Percentiles rank a stretch among this genome's conserved stretches.
These are phyloP conservation scores for Aspergillus japonicus DNA, from an alignment of 2,329 filamentous ascomycete species.

Conservation along the genomic window DNA sequence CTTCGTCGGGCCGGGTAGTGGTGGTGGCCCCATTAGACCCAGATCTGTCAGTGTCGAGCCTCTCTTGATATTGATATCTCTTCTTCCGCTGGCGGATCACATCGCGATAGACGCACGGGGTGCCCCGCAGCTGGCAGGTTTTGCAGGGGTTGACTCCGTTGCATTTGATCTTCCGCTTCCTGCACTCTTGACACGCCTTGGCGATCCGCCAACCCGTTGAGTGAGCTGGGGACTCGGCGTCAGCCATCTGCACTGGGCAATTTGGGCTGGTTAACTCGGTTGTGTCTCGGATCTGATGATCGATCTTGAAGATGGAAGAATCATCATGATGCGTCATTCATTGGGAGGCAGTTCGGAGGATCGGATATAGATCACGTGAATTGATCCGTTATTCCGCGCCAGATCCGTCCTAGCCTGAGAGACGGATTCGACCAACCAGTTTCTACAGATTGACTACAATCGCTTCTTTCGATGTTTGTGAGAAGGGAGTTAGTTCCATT, in stretches of 20 bases:
- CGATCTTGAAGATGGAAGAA: neutral
- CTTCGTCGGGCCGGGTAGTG: constrained; percentile 12
- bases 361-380: constrained; percentile 18
- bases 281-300: neutral
- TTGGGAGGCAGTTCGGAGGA: neutral
- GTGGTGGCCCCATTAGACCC: constrained; percentile 4
- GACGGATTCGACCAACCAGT: too few species aligned
- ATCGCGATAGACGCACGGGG: constrained; percentile 39
- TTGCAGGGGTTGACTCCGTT: constrained; percentile 42
- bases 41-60: neutral
- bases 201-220: constrained; percentile 35
- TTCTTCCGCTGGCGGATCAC: constrained; percentile 37
- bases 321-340: neutral
- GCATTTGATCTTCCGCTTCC: constrained; percentile 44
- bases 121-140: constrained; percentile 35
- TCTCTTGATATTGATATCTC: constrained; percentile 28
- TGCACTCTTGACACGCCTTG: constrained; percentile 44
- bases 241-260: constrained; percentile 24
- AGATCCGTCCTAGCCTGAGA: neutral
- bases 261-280: neutral
- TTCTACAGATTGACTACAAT: too few species aligned
- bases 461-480: too few species aligned
- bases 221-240: constrained; percentile 18
- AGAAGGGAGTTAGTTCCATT: too few species aligned
- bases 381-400: constrained; percentile 14